Evolutionary conservation across 495 filamentous ascomycete species (phyloP).

Genomic region (Neurospora africana): DNA sequence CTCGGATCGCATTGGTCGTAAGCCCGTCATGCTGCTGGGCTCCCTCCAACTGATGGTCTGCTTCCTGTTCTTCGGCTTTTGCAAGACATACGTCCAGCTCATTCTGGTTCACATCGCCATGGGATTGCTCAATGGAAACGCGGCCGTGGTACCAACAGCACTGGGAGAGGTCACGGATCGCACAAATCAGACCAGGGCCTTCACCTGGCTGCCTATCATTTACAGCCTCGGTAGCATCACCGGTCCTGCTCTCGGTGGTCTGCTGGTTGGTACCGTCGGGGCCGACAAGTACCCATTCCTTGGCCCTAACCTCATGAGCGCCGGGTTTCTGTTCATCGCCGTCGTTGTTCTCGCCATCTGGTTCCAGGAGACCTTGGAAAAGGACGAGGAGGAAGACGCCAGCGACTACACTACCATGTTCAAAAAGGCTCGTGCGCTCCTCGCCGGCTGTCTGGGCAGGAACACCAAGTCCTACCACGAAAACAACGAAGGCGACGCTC

Average conservation of each 20-base stretch:
- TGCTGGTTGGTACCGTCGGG: slow-evolving; percentile 51
- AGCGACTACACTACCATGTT: neutral
- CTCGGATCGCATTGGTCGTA: slow-evolving; percentile 81
- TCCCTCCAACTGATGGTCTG: slow-evolving; percentile 70
- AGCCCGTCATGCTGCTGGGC: slow-evolving; percentile 82
- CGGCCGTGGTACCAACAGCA: slow-evolving; percentile 76
- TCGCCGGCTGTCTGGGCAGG: slow-evolving; percentile 4
- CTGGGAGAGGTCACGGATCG: slow-evolving; percentile 91
- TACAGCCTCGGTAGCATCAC: slow-evolving; percentile 92
- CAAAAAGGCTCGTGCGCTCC: slow-evolving; percentile 4
- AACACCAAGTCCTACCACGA: slow-evolving; percentile 22
- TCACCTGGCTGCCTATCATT: slow-evolving; percentile 84
- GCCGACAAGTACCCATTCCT: slow-evolving; percentile 66
- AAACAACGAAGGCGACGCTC: slow-evolving; percentile 23
- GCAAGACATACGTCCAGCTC: slow-evolving; percentile 69
- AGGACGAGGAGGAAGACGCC: slow-evolving; percentile 37
- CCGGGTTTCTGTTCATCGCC: slow-evolving; percentile 59
- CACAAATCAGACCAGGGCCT: slow-evolving; percentile 84
- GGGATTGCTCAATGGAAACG: slow-evolving; percentile 89
- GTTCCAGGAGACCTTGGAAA: slow-evolving; percentile 82
- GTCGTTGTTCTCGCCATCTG: slow-evolving; percentile 62
- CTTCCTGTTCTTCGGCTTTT: slow-evolving; percentile 84
- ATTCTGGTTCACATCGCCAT: slow-evolving; percentile 77
- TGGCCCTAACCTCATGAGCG: slow-evolving; percentile 68
- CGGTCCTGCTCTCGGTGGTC: slow-evolving; percentile 79